Evolutionary conservation across 192 early-diverging fungal species (phyloP).

Genomic region (Mortierella antarctica): DNA sequence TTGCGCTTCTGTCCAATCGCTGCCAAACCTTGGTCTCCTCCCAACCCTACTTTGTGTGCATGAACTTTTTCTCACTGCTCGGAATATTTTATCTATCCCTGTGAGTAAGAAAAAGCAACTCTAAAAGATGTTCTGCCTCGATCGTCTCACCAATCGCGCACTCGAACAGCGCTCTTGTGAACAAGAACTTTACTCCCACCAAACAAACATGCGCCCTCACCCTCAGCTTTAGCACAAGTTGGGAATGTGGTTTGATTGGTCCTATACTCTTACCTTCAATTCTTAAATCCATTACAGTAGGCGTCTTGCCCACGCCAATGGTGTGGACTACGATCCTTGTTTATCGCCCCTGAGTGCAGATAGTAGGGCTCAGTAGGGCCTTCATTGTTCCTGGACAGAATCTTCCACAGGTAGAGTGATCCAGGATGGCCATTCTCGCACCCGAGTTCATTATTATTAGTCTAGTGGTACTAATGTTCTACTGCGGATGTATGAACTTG

Average conservation of each 20-base stretch:
- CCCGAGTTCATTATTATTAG: too few relatives aligned
- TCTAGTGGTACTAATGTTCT: too few relatives aligned
- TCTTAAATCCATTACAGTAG: neutral
- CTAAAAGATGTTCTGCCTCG: neutral
- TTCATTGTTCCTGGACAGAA: conserved; percentile 10
- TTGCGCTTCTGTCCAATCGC: neutral
- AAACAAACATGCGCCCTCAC: too few relatives aligned
- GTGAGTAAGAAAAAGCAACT: neutral
- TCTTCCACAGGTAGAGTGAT: conserved; percentile 3
- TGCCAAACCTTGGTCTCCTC: neutral
- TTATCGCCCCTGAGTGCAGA: neutral
- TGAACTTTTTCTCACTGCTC: neutral
- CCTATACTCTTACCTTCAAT: neutral
- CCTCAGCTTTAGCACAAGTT: neutral
- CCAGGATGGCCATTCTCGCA: neutral
- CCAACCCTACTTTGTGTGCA: neutral
- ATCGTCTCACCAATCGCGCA: neutral
- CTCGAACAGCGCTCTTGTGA: neutral
- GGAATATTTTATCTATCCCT: too few relatives aligned
- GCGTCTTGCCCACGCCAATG: neutral
- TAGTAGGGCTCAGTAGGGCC: neutral
- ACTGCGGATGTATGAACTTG: too few relatives aligned
- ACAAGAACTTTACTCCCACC: neutral
- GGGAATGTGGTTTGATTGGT: conserved; percentile 3
- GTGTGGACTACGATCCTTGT: neutral